These are phyloP conservation scores for Candida sp. DNA, from an alignment of 1,139 yeast genomes.

Conservation along the genomic window DNA sequence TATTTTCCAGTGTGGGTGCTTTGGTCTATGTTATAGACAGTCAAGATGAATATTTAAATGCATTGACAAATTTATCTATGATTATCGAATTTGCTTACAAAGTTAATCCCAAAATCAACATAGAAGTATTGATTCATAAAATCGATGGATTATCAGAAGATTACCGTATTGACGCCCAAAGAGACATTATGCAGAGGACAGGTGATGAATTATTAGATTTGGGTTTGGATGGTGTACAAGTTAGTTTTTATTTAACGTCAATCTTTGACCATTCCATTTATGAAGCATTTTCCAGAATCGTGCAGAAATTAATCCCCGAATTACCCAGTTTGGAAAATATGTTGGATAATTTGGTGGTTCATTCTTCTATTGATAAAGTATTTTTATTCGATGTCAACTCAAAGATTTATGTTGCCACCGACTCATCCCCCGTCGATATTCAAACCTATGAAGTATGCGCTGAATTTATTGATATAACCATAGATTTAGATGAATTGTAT, in stretches of 20 bases:
- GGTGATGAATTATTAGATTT: constrained; percentile 90
- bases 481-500: constrained; percentile 78
- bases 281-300: constrained; percentile 92
- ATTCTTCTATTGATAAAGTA: constrained; percentile 88
- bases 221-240: constrained; percentile 89
- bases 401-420: constrained; percentile 96
- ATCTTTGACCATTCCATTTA: constrained; percentile 95
- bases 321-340: constrained; percentile 84
- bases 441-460: constrained; percentile 97
- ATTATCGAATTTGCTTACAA: constrained; percentile 87
- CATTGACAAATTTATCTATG: constrained; percentile 83
- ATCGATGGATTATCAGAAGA: constrained; percentile 95
- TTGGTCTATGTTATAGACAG: constrained; percentile 91
- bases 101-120: constrained; percentile 80
- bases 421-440: constrained; percentile 91
- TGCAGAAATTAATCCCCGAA: constrained; percentile 87
- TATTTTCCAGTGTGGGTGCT: constrained; percentile 87
- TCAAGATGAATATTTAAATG: constrained; percentile 92
- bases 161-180: constrained; percentile 87
- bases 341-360: constrained; percentile 85
- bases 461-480: constrained; percentile 92
- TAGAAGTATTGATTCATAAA: constrained; percentile 92
- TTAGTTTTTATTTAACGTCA: constrained; percentile 86
- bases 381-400: constrained; percentile 89
- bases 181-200: constrained; percentile 95